Percentiles rank a stretch among this genome's conserved stretches.
Evolutionary conservation across 2,329 filamentous ascomycete genomes (phyloP).

Genomic region (Leptodontidium sp.): DNA sequence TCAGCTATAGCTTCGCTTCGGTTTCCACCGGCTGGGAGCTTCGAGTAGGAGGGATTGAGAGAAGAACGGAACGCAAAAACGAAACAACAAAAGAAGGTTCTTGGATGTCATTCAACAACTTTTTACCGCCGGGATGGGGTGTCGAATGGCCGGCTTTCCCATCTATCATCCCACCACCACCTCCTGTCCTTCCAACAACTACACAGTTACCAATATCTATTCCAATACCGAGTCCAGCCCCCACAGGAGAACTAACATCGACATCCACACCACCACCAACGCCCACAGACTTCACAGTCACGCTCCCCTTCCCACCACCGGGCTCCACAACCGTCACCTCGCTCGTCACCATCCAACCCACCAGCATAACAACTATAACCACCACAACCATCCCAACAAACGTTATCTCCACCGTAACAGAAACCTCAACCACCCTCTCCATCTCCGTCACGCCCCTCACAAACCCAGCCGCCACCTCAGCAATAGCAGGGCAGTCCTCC

Average conservation of each 20-base stretch:
- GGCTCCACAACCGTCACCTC: conserved; percentile 16
- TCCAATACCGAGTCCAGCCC: neutral
- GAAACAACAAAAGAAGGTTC: conserved; percentile 7
- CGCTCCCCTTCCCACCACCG: conserved; percentile 1
- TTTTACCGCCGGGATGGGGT: conserved; percentile 18
- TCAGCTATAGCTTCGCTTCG: conserved; percentile 8
- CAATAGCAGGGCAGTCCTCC: conserved; percentile 12
- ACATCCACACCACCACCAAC: conserved; percentile 13
- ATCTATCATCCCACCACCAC: neutral
- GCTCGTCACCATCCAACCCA: conserved; percentile 1
- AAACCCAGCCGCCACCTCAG: conserved; percentile 21
- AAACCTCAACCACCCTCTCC: conserved; percentile 16
- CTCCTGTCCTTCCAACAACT: neutral
- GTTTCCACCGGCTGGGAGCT: conserved; percentile 18
- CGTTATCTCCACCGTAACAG: conserved; percentile 6
- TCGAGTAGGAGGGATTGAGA: neutral
- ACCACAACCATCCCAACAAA: conserved; percentile 21
- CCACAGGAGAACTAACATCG: neutral
- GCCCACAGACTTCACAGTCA: conserved; percentile 12
- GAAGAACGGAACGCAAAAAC: conserved; percentile 11
- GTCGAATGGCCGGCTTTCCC: conserved; percentile 21
- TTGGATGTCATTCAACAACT: conserved; percentile 30
- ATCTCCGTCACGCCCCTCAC: conserved; percentile 20
- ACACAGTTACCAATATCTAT: neutral
- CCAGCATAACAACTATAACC: neutral